A percentile compares a stretch with the other conserved stretches of the same genome.
phyloP scores from a whole-genome alignment of 1,284 basidiomycete species.

The Cutaneotrichosporon dermatis region DNA sequence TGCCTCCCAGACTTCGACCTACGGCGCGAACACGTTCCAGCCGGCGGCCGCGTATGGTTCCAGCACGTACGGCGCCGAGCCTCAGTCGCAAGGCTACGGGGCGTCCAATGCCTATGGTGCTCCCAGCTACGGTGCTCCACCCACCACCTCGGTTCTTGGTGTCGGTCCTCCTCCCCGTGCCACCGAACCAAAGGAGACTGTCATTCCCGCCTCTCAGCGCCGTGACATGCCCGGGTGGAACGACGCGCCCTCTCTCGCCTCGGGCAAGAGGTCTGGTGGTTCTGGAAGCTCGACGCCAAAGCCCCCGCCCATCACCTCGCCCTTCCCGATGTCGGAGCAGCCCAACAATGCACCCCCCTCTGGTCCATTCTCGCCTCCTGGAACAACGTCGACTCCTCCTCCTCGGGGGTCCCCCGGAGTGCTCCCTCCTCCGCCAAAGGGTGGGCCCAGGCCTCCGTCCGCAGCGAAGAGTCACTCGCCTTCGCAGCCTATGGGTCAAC shows the following conservation, averaged over 20 bases:
- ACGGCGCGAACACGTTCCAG: background rate
- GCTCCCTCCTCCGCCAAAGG: constrained; percentile 45
- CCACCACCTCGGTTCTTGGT: constrained; percentile 18
- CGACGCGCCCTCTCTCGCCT: constrained; percentile 54
- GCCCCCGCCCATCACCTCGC: constrained; percentile 71
- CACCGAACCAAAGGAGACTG: constrained; percentile 15
- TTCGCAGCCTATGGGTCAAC: background rate
- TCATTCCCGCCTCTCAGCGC: constrained; percentile 44
- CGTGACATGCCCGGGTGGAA: constrained; percentile 83
- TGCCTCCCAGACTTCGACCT: background rate
- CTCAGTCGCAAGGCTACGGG: constrained; percentile 26
- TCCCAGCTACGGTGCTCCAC: constrained; percentile 32
- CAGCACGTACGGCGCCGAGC: background rate
- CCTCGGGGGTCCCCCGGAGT: constrained; percentile 40
- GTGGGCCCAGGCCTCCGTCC: constrained; percentile 46
- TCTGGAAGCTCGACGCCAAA: constrained; percentile 53
- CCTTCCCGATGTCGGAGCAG: constrained; percentile 69
- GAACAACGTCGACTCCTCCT: constrained; percentile 28
- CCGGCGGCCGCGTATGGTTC: background rate
- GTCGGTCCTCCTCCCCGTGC: constrained; percentile 47
- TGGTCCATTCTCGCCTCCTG: constrained; percentile 29
- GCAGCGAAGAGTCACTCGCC: constrained; percentile 6
- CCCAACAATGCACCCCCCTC: background rate
- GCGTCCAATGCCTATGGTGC: constrained; percentile 21
- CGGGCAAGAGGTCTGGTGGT: constrained; percentile 57